Evolutionary conservation across 352 stramenopile genomes (phyloP), one percentile per base, ranked within the genome.

Genomic region (Globisporangium alternatum): DNA sequence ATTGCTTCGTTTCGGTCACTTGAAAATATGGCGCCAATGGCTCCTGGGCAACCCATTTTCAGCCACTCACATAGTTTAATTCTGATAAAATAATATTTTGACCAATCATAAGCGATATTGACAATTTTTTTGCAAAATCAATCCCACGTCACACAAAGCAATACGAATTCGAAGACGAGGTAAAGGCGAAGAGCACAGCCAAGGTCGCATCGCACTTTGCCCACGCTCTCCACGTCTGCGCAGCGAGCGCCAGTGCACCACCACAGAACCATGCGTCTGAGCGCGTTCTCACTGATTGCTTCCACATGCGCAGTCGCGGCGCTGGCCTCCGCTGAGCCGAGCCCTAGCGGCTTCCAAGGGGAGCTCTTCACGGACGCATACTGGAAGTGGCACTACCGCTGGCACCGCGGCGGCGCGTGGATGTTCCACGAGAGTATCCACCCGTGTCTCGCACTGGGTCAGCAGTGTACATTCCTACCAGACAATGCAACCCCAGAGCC

Each of bases 361-460:
- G 51, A 57, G 21, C 25, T 65, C 45, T 57, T 57, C 39, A 47
- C 60, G 33, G 49, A 57, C 44, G 60, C 12, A 35, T 62, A 66
- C 62, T 66, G 65, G 39, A 4, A 33, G 31, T 67, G 62, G 65
- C 51, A 61, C 44, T 75, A 72, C 51, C 64, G 68, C 12, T 79
- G 72, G 72, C 67, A 76, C 51, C 65, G 74, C 44, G 74, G 74
- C 45, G 74, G 62, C 22, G 74, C 69, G 5, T 78, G 71, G 63
- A 59, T 67, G 61, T 75, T 70, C 60, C 74, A 81, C 44, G 68
- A 76, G 8, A 43, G n/a, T 3, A 37, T 70, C n/a, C 74, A 81
- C 9, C 65, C 70, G 52, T 81, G 74, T 35, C 33, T 55, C 30
- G 68, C 68, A 53, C 31, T 28, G 7, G 33, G 44, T n/a, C 22